A percentile compares a stretch with the other conserved stretches of the same genome.
Conservation (phyloP, 139 green algal genomes). For the Micractinium sp. region DNA sequence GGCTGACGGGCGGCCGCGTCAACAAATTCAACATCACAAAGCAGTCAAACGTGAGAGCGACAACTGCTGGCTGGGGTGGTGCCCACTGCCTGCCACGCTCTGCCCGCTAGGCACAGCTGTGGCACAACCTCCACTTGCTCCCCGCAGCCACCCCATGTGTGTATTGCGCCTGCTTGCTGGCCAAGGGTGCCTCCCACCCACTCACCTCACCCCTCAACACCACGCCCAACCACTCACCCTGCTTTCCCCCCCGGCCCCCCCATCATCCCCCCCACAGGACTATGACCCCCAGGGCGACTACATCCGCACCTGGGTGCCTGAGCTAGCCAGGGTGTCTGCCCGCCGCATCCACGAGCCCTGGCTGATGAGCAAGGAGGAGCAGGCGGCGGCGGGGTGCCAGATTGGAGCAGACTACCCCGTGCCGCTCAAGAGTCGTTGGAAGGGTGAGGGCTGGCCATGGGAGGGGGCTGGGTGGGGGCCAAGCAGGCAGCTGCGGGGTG, state of each 20-base stretch:
- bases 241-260: too few species aligned
- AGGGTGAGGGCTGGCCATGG: conserved; percentile 2
- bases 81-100: too few species aligned
- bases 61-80: too few species aligned
- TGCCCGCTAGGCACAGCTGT: too few species aligned
- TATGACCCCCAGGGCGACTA: conserved; percentile 91
- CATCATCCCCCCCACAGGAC: background rate
- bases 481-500: background rate
- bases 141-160: too few species aligned
- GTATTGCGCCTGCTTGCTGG: too few species aligned
- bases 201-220: too few species aligned
- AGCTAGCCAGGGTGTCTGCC: conserved; percentile 80
- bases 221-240: background rate
- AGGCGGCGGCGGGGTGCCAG: conserved; percentile 64
- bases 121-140: too few species aligned
- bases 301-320: conserved; percentile 88
- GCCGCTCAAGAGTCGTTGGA: conserved; percentile 48
- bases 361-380: conserved; percentile 72
- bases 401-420: conserved; percentile 77
- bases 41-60: conserved; percentile 61
- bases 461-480: conserved; percentile 33
- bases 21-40: conserved; percentile 98
- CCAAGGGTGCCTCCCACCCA: too few species aligned
- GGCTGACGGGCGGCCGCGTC: conserved; percentile 75
- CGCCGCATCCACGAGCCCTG: conserved; percentile 83